These are phyloP conservation scores for Vitis hybrid DNA, from an alignment of 177 flowering plant species.

Conservation along the genomic window DNA sequence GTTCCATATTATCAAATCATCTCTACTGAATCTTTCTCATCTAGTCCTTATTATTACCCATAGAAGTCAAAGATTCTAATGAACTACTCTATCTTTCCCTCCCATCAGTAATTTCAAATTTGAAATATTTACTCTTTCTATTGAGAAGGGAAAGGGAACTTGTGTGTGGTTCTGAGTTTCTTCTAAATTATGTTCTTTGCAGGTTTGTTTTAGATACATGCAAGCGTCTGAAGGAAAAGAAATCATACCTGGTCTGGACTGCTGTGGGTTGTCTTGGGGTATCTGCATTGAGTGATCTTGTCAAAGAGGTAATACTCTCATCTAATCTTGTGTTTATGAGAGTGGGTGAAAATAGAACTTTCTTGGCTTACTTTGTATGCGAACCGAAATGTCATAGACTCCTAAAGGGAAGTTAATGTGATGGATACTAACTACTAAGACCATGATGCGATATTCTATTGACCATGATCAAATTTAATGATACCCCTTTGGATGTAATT, in stretches of 20 bases:
- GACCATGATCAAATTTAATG: not conserved
- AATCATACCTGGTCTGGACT: slow-evolving; percentile 73
- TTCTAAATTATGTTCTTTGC: slow-evolving; percentile 14
- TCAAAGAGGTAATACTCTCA: slow-evolving; percentile 68
- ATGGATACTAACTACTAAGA: not conserved
- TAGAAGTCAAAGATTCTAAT: not conserved
- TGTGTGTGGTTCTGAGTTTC: not conserved
- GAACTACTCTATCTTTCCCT: not conserved
- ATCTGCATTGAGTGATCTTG: slow-evolving; percentile 70
- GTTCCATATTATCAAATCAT: not conserved
- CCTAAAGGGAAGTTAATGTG: too few species aligned
- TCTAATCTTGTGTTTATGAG: too few species aligned
- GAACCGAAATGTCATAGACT: too few species aligned
- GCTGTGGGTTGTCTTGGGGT: slow-evolving; percentile 89
- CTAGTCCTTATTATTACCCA: not conserved
- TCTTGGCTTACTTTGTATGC: too few species aligned
- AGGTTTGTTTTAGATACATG: slow-evolving; percentile 85
- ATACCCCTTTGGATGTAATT: not conserved
- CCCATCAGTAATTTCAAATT: not conserved
- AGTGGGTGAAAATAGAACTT: too few species aligned
- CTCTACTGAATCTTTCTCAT: not conserved
- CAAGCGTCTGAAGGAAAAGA: slow-evolving; percentile 71
- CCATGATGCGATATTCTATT: slow-evolving; percentile 5
- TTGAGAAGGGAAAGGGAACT: not conserved
- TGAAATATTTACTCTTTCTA: not conserved